Evolutionary conservation across 495 filamentous ascomycete species (phyloP), one percentile per base, ranked within the genome.

Genomic region (Haplographium delicatum): DNA sequence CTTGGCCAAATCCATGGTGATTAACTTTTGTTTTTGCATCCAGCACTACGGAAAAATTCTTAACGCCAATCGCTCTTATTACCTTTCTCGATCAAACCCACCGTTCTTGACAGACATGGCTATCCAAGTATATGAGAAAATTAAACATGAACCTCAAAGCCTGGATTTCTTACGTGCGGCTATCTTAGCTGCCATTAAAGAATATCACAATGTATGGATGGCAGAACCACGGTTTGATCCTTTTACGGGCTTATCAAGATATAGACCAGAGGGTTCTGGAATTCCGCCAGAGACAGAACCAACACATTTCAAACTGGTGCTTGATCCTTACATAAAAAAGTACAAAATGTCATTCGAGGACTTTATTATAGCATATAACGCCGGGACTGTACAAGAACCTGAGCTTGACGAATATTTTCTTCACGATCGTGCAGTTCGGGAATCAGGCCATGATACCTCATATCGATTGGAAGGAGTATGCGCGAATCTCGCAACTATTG

Each of bases 101-200:
- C 94, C 93, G 15, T 97, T 98, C 70, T 72, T 98, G 37, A 97
- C 94, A 22, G 94, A 97, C 68, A 95, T 98, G 88, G 89, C 94
- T 5, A 71, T 96, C 40, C 82, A 86, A 23, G 85, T 89, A 3
- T 97, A 90, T 59, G 86, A 94, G 49, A 83, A 82, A 49, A 97
- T 96, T 54, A 84, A 85, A 68, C 79, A 84, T 51, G 86, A 95
- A 56, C 80, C 83, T 0, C 84, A 77, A 34, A 76, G 89, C 2
- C 50, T 76, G 27, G 88, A 94, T 0, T 95, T 96, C 64, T 75
- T 98, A 46, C 75, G 78, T 10, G 77, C 75, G 16, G 80, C 90
- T 2, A 84, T 86, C 11, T 74, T 96, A 5, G 93, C 93, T 5
- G 94, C 91, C 2, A 96, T 96, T 66, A 97, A 96, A 65, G 93